Evolutionary conservation across 352 stramenopile species (phyloP).

Genomic region (Plasmopara viticola): DNA sequence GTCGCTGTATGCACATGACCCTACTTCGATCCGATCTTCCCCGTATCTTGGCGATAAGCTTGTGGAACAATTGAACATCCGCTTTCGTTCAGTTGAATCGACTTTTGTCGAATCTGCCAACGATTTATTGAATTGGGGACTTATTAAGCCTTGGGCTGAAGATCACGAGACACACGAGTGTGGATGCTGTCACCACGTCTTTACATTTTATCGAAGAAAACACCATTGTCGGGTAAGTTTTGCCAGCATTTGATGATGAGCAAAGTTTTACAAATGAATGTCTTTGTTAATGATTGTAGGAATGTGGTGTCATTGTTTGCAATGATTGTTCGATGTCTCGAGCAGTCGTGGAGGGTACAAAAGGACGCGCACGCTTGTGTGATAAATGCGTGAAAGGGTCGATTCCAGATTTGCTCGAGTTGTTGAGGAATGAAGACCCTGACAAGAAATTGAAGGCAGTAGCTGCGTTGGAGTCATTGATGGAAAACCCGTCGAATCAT

Average conservation of each 20-base stretch:
- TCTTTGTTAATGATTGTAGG: constrained; percentile 26
- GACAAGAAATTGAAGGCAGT: constrained; percentile 65
- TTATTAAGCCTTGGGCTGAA: constrained; percentile 86
- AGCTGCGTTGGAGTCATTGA: constrained; percentile 73
- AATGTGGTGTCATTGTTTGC: constrained; percentile 86
- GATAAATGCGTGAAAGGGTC: constrained; percentile 80
- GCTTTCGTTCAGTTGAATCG: constrained; percentile 50
- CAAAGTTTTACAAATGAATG: constrained; percentile 4
- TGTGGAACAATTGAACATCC: constrained; percentile 71
- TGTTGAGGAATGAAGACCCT: constrained; percentile 46
- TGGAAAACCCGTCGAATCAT: constrained; percentile 81
- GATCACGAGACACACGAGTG: constrained; percentile 74
- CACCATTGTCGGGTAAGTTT: constrained; percentile 74
- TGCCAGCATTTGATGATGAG: background rate
- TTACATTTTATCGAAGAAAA: constrained; percentile 77
- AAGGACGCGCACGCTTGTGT: constrained; percentile 74
- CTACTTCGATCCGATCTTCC: constrained; percentile 42
- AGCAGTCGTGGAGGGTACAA: constrained; percentile 71
- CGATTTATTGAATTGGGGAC: constrained; percentile 78
- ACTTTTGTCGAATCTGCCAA: constrained; percentile 80
- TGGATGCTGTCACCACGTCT: constrained; percentile 65
- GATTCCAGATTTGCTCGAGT: constrained; percentile 58
- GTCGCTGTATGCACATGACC: constrained; percentile 63
- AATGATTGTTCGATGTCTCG: constrained; percentile 81
- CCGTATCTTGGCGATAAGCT: constrained; percentile 81